These are phyloP conservation scores for Phytophthora litchii DNA, from an alignment of 352 stramenopile species.

Conservation along the genomic window DNA sequence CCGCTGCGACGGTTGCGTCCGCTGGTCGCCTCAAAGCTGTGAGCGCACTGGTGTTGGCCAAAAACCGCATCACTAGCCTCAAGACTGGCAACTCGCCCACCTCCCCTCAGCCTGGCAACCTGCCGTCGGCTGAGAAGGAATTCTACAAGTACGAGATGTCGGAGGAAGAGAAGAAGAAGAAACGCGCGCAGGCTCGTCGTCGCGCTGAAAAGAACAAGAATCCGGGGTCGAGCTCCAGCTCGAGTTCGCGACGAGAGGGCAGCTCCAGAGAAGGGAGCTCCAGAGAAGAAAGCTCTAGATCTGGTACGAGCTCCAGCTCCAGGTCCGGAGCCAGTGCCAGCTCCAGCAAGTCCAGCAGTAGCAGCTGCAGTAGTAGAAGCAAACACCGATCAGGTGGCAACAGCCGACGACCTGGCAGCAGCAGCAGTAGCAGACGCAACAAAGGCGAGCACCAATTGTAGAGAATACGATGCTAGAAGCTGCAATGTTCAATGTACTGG, in stretches of 20 bases:
- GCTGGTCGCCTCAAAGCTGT: conserved; percentile 61
- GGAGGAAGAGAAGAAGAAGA: conserved; percentile 76
- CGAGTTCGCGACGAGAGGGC: conserved; percentile 20
- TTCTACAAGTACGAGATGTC: conserved; percentile 88
- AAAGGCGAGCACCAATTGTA: conserved; percentile 37
- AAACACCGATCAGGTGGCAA: conserved; percentile 27
- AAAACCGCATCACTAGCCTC: conserved; percentile 51
- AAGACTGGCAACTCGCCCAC: conserved; percentile 37
- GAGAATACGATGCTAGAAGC: conserved; percentile 16
- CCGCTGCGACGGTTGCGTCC: conserved; percentile 48
- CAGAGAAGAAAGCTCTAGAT: not conserved
- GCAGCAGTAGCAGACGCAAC: conserved; percentile 35
- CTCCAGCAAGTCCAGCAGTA: conserved; percentile 40
- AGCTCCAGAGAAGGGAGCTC: no score
- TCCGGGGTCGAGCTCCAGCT: conserved; percentile 18
- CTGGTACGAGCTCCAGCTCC: conserved; percentile 27
- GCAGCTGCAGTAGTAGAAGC: conserved; percentile 34
- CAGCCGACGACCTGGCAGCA: conserved; percentile 36
- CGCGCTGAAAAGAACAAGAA: conserved; percentile 69
- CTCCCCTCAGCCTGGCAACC: conserved; percentile 26
- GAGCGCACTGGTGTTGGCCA: conserved; percentile 57
- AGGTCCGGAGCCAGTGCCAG: conserved; percentile 20
- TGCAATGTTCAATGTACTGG: conserved; percentile 24
- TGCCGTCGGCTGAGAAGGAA: conserved; percentile 63
- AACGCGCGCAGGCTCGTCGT: conserved; percentile 67